Conservation (phyloP, 495 filamentous ascomycete species). For the Diplogelasinospora grovesii region DNA sequence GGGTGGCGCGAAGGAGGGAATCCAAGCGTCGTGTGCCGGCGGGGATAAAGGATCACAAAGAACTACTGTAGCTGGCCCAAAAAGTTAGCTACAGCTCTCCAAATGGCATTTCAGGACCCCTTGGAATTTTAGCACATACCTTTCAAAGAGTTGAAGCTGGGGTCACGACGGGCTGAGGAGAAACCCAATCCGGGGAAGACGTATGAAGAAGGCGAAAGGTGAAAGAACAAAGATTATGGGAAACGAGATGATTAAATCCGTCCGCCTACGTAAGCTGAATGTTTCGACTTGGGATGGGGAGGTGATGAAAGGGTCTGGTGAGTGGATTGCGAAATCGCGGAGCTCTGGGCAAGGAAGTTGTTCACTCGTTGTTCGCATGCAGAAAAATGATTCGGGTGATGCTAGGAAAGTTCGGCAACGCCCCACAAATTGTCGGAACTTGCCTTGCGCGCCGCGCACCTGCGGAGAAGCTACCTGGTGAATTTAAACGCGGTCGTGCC, state of each 20-base stretch:
- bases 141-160: neutral
- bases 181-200: neutral
- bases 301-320: slow-evolving; percentile 1
- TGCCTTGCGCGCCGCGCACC: slow-evolving; percentile 5
- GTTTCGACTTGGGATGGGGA: slow-evolving; percentile 1
- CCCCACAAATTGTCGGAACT: slow-evolving; percentile 13
- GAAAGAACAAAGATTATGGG: neutral
- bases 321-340: slow-evolving; percentile 12
- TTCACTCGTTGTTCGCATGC: slow-evolving; percentile 6
- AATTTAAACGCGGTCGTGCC: too few relatives aligned
- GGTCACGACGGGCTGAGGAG: neutral
- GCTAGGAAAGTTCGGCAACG: slow-evolving; percentile 8
- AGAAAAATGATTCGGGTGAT: slow-evolving; percentile 16
- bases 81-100: too few relatives aligned
- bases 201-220: neutral
- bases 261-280: neutral
- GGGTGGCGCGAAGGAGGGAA: slow-evolving; percentile 11
- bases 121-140: neutral
- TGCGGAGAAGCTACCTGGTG: too few relatives aligned
- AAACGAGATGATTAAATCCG: neutral
- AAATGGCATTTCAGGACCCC: too few relatives aligned
- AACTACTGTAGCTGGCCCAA: neutral
- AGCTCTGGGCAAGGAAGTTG: slow-evolving; percentile 5
- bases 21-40: neutral
- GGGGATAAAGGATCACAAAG: neutral